Evolutionary conservation across 2,329 filamentous ascomycete species (phyloP).

Genomic region (Cladophialophora bantiana): DNA sequence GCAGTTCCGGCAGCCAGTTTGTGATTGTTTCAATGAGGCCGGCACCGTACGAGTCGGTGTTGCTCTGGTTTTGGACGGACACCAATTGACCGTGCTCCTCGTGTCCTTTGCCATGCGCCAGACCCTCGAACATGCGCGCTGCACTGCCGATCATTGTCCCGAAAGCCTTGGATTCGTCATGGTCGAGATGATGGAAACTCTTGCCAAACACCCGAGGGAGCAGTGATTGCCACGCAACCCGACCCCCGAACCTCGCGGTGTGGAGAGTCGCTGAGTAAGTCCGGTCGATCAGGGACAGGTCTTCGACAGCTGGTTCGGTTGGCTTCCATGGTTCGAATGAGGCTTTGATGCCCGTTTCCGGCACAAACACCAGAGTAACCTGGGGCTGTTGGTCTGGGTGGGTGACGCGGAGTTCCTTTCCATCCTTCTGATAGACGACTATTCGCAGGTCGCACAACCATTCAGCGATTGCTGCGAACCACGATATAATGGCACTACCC

Average conservation of each 20-base stretch:
- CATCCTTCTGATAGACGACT: conserved; percentile 26
- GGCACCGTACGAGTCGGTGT: conserved; percentile 33
- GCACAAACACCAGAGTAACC: conserved; percentile 31
- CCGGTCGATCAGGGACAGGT: conserved; percentile 24
- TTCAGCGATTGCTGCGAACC: conserved; percentile 38
- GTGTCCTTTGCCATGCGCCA: conserved; percentile 33
- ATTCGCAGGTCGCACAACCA: conserved; percentile 38
- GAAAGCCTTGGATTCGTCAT: conserved; percentile 34
- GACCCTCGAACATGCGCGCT: conserved; percentile 35
- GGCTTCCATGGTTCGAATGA: conserved; percentile 25
- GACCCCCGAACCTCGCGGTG: conserved; percentile 34
- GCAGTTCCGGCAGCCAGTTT: conserved; percentile 35
- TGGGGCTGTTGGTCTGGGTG: conserved; percentile 29
- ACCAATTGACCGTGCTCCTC: conserved; percentile 33
- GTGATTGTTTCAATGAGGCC: conserved; percentile 36
- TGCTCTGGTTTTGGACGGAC: conserved; percentile 33
- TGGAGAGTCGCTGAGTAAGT: conserved; percentile 32
- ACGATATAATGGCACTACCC: conserved; percentile 36
- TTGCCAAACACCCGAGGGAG: conserved; percentile 39
- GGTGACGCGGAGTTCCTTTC: conserved; percentile 28
- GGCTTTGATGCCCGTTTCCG: conserved; percentile 26
- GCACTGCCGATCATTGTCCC: conserved; percentile 37
- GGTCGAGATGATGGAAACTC: conserved; percentile 37
- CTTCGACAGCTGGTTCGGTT: conserved; percentile 9
- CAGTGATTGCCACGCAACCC: conserved; percentile 37